Evolutionary conservation across 805 yeast genomes (phyloP).

Genomic region (Candida quercuum): DNA sequence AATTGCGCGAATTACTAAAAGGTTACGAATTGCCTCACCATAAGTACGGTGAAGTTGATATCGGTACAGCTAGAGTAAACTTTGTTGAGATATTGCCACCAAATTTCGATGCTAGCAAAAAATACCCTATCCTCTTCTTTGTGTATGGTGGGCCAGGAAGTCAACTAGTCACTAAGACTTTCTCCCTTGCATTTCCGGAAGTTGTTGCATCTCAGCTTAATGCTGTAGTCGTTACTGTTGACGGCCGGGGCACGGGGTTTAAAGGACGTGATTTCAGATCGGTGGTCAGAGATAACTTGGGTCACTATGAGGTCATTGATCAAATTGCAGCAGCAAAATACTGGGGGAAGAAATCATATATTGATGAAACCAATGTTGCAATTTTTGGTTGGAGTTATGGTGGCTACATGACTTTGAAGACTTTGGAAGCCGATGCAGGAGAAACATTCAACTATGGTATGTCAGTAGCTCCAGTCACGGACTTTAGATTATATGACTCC

Average conservation of each 20-base stretch:
- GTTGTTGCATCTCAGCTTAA: slow-evolving; percentile 71
- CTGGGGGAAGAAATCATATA: slow-evolving; percentile 59
- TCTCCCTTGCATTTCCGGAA: slow-evolving; percentile 61
- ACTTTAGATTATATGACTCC: slow-evolving; percentile 89
- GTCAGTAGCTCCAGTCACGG: slow-evolving; percentile 97
- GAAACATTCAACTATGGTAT: slow-evolving; percentile 79
- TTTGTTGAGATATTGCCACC: slow-evolving; percentile 75
- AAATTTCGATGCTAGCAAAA: slow-evolving; percentile 47
- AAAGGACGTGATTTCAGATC: slow-evolving; percentile 77
- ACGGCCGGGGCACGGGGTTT: slow-evolving; percentile 95
- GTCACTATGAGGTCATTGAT: slow-evolving; percentile 77
- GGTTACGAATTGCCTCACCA: slow-evolving; percentile 54
- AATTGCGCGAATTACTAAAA: slow-evolving; percentile 32
- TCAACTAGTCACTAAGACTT: slow-evolving; percentile 67
- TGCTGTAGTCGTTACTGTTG: slow-evolving; percentile 89
- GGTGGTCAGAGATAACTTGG: slow-evolving; percentile 75
- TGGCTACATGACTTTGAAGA: slow-evolving; percentile 87
- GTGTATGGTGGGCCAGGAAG: slow-evolving; percentile 97
- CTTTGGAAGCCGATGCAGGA: slow-evolving; percentile 76
- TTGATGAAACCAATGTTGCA: slow-evolving; percentile 65
- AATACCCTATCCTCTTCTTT: slow-evolving; percentile 80
- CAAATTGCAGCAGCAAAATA: slow-evolving; percentile 79
- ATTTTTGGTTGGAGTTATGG: slow-evolving; percentile 99
- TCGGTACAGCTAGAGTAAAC: slow-evolving; percentile 49
- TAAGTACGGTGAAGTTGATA: slow-evolving; percentile 45